phyloP scores from a whole-genome alignment of 345 rosid genomes.

The Conringia planisiliqua region DNA sequence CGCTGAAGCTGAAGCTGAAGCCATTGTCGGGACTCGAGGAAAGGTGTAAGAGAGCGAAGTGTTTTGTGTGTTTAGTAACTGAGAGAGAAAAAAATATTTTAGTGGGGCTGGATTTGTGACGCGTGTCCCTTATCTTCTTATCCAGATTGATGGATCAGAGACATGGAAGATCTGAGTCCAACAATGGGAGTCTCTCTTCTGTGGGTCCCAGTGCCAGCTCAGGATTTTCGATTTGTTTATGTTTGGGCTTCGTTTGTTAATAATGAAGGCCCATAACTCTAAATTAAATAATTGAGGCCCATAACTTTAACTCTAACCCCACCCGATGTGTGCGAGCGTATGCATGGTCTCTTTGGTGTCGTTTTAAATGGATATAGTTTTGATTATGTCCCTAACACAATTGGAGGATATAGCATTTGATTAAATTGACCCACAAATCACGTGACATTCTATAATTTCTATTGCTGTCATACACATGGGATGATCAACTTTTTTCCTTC shows the following conservation, averaged over 20 bases:
- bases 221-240: background rate
- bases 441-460: conserved; percentile 15
- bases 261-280: background rate
- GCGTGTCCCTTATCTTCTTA: conserved; percentile 94
- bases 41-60: background rate
- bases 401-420: background rate
- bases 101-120: conserved; percentile 41
- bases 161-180: conserved; percentile 7
- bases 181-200: conserved; percentile 15
- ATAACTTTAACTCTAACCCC: background rate
- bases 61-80: conserved; percentile 11
- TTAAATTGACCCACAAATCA: conserved; percentile 24
- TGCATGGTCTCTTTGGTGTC: background rate
- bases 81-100: background rate
- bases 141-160: conserved; percentile 32
- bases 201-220: conserved; percentile 10
- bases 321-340: background rate
- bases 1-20: conserved; percentile 78
- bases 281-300: background rate
- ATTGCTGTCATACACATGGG: conserved; percentile 32
- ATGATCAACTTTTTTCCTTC: background rate
- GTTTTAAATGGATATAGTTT: background rate
- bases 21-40: conserved; percentile 41
- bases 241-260: background rate
- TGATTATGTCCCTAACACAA: background rate